A percentile compares a stretch with the other conserved stretches of the same genome.
phyloP scores from a whole-genome alignment of 371 early-diverging fungal species.

The Apophysomyces sp. region DNA sequence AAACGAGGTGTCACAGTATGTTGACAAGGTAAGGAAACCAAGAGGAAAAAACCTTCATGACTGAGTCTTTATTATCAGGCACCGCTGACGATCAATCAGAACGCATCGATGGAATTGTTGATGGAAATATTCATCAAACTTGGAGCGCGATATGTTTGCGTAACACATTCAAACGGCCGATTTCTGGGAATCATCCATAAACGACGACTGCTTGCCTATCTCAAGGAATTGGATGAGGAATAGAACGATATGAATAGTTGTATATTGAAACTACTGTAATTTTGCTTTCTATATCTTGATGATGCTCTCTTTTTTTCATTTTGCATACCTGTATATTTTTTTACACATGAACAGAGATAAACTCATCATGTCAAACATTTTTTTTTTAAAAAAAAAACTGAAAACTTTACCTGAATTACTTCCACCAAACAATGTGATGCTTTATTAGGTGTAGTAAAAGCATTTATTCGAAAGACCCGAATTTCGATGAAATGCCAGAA shows the following conservation, averaged over 20 bases:
- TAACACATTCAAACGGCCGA: slow-evolving; percentile 53
- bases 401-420: too few relatives aligned
- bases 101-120: slow-evolving; percentile 84
- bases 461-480: too few relatives aligned
- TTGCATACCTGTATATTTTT: too few relatives aligned
- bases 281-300: background rate
- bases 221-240: slow-evolving; percentile 60
- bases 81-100: slow-evolving; percentile 72
- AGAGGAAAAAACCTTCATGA: background rate
- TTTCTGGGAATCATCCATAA: slow-evolving; percentile 79
- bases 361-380: too few relatives aligned
- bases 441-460: too few relatives aligned
- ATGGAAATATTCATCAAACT: slow-evolving; percentile 86
- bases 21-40: slow-evolving; percentile 60
- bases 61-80: slow-evolving; percentile 44
- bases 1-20: slow-evolving; percentile 70
- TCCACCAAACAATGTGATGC: too few relatives aligned
- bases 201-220: slow-evolving; percentile 65
- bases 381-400: too few relatives aligned
- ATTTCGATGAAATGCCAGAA: too few relatives aligned
- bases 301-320: background rate
- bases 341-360: too few relatives aligned
- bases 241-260: background rate
- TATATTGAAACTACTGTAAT: background rate
- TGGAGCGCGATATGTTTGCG: slow-evolving; percentile 68